Evolutionary conservation across 1,139 yeast genomes (phyloP), one percentile per base, ranked within the genome.

Genomic region (Taphrina betulina): DNA sequence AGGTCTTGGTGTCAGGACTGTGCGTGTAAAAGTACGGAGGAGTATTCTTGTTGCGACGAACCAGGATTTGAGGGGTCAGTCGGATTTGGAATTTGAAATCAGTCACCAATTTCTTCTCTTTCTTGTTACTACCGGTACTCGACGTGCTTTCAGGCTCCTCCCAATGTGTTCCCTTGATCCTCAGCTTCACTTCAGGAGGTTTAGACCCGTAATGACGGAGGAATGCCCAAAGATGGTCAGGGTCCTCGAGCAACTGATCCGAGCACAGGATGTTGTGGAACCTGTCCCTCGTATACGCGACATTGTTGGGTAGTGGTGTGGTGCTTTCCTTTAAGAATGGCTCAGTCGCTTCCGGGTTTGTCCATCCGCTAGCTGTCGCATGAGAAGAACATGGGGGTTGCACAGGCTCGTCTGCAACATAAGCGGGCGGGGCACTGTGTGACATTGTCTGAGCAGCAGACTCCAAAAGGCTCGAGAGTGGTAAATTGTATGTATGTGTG

Each of bases 141-240:
- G n/a, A n/a, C 19, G 48, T 43, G 24, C 38, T 29, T 26, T 43
- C 36, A 19, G 48, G 36, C 24, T 43, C 38, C 29, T 43, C 48
- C 48, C 48, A 43, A 38, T 43, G 48, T 10, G 38, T 14, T 10
- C 48, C 48, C 16, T 22, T 29, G 37, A 43, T 43, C 29, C 33
- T 28, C 17, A 43, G 16, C 19, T 19, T 19, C 19, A 43, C 26
- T 20, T 31, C 37, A 5, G 48, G 48, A 22, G 48, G 48, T 14
- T 43, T 43, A 5, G 48, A 37, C 3, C 48, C 48, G 48, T 43
- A 38, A 10, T 14, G 48, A 26, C 31, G 48, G 14, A 43, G 22
- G 17, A 43, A 43, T 28, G 48, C 48, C 12, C 38, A 20, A 20
- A 43, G 31, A 38, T 29, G 20, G 16, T 20, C 36, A 14, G 48